Conservation (phyloP, 2,329 filamentous ascomycete genomes). For the Aspergillus jensenii region DNA sequence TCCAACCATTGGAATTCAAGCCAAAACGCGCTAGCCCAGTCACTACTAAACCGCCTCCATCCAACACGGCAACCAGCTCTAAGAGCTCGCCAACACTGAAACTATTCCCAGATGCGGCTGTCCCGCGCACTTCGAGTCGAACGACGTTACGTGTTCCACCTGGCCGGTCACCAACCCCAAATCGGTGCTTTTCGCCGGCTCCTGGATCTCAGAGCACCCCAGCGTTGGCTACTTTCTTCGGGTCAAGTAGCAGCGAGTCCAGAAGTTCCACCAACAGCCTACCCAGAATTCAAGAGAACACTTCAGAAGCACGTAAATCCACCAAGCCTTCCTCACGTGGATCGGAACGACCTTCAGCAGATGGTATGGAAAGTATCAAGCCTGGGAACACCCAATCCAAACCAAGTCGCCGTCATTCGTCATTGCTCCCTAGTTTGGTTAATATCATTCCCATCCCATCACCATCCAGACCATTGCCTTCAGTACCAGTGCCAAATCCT, state of each 20-base stretch:
- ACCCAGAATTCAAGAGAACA: background rate
- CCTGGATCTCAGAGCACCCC: constrained; percentile 3
- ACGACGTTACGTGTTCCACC: constrained; percentile 25
- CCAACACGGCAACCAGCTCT: constrained; percentile 13
- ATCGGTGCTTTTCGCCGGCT: constrained; percentile 4
- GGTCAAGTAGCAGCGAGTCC: constrained; percentile 1
- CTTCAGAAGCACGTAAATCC: background rate
- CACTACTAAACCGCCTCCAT: background rate
- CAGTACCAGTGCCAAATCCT: constrained; percentile 25
- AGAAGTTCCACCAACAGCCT: background rate
- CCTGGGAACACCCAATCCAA: constrained; percentile 7
- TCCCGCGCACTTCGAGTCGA: constrained; percentile 32
- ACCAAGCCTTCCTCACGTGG: background rate
- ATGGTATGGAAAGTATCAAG: background rate
- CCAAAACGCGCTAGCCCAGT: background rate
- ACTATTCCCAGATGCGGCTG: constrained; percentile 34
- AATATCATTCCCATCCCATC: constrained; percentile 37
- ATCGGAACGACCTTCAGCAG: background rate
- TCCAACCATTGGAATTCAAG: background rate
- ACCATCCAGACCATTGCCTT: constrained; percentile 35
- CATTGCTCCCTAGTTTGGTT: constrained; percentile 27
- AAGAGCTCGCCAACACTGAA: constrained; percentile 22
- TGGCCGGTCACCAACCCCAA: constrained; percentile 13
- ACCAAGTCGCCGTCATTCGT: constrained; percentile 19
- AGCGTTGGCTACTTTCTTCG: background rate